Percentiles rank a stretch among this genome's conserved stretches.
phyloP scores from a whole-genome alignment of 768 basidiomycete genomes.

The Suillus placidus region DNA sequence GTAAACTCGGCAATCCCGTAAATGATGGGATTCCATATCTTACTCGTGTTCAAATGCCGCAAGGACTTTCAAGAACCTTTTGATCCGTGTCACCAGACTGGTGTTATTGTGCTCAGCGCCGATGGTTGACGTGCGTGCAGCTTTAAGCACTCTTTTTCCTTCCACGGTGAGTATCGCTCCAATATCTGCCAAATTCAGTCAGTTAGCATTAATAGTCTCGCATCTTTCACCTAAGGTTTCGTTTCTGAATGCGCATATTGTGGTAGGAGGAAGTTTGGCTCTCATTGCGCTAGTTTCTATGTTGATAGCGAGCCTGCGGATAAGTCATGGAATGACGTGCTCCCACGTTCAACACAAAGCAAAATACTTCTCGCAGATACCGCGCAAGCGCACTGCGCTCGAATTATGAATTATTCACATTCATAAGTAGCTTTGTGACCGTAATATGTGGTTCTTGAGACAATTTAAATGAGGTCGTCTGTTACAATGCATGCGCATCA shows the following conservation, averaged over 20 bases:
- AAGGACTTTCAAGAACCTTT: not conserved
- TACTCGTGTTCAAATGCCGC: not conserved
- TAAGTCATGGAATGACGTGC: not conserved
- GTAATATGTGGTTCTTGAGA: not conserved
- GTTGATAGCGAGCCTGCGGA: not conserved
- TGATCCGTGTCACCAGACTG: not conserved
- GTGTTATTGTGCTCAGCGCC: not conserved
- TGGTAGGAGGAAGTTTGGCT: not conserved
- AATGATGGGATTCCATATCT: not conserved
- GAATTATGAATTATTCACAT: not conserved
- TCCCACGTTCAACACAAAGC: not conserved
- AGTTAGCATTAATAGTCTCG: not conserved
- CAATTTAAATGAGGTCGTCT: not conserved
- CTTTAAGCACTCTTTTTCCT: not conserved
- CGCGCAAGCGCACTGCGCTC: not conserved
- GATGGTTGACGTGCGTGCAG: not conserved
- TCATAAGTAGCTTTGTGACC: not conserved
- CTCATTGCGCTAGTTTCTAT: not conserved
- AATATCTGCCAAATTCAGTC: not conserved
- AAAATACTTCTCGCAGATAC: not conserved
- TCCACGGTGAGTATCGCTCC: not conserved
- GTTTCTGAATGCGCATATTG: not conserved
- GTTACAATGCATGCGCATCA: not conserved
- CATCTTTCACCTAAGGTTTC: not conserved
- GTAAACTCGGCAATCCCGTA: not conserved